A percentile compares a stretch with the other conserved stretches of the same genome.
phyloP scores from a whole-genome alignment of 805 yeast genomes.

The Candida coquimbonensis region DNA sequence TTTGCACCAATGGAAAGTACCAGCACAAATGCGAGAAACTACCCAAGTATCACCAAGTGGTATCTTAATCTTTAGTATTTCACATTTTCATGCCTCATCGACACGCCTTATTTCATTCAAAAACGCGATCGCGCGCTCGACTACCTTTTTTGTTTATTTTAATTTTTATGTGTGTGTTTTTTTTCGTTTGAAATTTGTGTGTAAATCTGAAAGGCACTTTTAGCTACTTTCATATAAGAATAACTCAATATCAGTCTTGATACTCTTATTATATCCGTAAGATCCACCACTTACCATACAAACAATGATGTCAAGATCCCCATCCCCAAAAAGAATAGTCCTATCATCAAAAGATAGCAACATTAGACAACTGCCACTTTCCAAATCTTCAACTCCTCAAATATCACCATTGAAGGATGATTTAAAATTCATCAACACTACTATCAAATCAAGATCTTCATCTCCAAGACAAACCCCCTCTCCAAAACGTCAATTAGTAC shows the following conservation, averaged over 20 bases:
- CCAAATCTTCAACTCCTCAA: slow-evolving; percentile 11
- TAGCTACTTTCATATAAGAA: background rate
- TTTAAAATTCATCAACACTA: background rate
- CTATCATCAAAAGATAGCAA: slow-evolving; percentile 22
- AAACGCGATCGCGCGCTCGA: slow-evolving; percentile 2
- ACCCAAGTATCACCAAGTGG: slow-evolving; percentile 8
- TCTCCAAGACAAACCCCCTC: background rate
- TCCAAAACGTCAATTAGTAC: slow-evolving; percentile 1
- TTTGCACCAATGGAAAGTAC: slow-evolving; percentile 16
- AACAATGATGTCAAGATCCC: slow-evolving; percentile 9
- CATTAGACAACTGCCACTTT: slow-evolving; percentile 11
- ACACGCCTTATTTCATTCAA: no score
- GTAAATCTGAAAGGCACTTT: background rate
- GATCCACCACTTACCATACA: no score
- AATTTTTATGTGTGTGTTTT: background rate
- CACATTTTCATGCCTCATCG: no score
- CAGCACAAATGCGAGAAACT: slow-evolving; percentile 10
- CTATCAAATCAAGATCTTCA: slow-evolving; percentile 9
- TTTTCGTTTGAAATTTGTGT: background rate
- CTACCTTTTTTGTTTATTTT: background rate
- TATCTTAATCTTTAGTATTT: no score
- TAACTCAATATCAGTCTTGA: background rate
- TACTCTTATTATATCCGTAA: no score
- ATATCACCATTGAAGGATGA: slow-evolving; percentile 8
- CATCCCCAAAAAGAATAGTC: slow-evolving; percentile 19